Evolutionary conservation across 1,284 basidiomycete genomes (phyloP).

Genomic region (Rhodotorula sp.): DNA sequence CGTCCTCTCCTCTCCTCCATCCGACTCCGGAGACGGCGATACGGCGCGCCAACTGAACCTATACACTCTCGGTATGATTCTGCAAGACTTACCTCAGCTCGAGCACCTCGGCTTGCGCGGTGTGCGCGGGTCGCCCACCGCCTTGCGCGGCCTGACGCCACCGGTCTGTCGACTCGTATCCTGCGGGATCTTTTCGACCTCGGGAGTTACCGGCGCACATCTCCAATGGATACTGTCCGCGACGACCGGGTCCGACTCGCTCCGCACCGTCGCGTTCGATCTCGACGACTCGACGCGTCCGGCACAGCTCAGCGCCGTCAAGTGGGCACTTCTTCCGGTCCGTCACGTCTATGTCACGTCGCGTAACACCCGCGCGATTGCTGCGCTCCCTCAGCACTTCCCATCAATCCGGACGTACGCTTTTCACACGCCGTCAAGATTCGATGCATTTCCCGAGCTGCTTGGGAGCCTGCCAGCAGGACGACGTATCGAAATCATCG

Average conservation of each 20-base stretch:
- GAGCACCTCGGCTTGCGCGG: constrained; percentile 15
- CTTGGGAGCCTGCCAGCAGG: constrained; percentile 4
- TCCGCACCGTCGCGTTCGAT: constrained; percentile 24
- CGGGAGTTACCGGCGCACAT: background rate
- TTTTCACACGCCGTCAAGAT: background rate
- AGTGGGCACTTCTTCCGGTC: constrained; percentile 23
- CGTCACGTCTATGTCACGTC: constrained; percentile 2
- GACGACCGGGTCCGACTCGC: constrained; percentile 26
- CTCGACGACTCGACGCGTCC: background rate
- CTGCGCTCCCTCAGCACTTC: constrained; percentile 20
- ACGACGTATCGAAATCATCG: background rate
- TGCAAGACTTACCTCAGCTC: constrained; percentile 13
- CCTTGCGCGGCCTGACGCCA: constrained; percentile 8
- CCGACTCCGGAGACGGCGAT: background rate
- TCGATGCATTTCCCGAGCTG: constrained; percentile 1
- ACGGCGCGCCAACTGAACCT: constrained; percentile 19
- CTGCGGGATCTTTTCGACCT: constrained; percentile 7
- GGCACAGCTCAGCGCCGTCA: constrained; percentile 9
- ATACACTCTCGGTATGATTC: constrained; percentile 21
- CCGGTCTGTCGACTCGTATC: constrained; percentile 3
- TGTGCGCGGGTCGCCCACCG: background rate
- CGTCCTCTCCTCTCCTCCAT: constrained; percentile 7
- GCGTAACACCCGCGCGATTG: background rate
- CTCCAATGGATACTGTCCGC: constrained; percentile 32
- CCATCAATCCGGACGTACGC: constrained; percentile 18